A percentile compares a stretch with the other conserved stretches of the same genome.
phyloP scores from a whole-genome alignment of 352 stramenopile species.

The Peronosclerospora sorghi region DNA sequence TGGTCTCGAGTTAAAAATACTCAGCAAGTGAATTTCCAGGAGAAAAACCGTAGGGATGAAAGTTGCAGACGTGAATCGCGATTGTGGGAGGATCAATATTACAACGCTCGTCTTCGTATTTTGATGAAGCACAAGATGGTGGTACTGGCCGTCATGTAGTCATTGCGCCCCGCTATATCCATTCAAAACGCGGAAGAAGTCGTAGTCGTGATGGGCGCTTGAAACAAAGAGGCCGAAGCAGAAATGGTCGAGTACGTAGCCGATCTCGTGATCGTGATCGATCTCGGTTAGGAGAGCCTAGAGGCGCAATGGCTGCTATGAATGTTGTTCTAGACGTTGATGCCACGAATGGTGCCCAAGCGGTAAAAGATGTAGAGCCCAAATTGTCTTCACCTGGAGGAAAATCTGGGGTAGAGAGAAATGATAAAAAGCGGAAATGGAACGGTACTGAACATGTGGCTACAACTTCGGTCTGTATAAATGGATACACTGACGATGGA shows the following conservation, averaged over 20 bases:
- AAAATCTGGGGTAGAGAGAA: constrained; percentile 8
- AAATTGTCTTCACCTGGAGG: constrained; percentile 4
- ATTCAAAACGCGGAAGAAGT: constrained; percentile 3
- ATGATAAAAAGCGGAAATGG: constrained; percentile 25
- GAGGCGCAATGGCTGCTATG: neutral
- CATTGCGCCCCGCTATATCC: constrained; percentile 12
- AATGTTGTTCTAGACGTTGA: constrained; percentile 2
- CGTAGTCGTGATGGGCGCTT: constrained; percentile 12
- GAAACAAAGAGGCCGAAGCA: constrained; percentile 9
- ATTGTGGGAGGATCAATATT: constrained; percentile 20
- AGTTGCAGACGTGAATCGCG: constrained; percentile 3
- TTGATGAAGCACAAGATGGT: constrained; percentile 9
- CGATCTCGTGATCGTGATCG: constrained; percentile 21
- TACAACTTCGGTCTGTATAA: neutral
- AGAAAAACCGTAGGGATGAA: constrained; percentile 8
- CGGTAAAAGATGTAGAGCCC: constrained; percentile 3
- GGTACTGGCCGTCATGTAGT: constrained; percentile 20
- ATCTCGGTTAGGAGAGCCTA: constrained; percentile 2
- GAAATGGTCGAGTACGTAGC: constrained; percentile 13
- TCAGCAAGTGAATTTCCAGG: constrained; percentile 2
- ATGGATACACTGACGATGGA: constrained; percentile 2
- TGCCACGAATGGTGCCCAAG: neutral
- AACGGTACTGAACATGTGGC: constrained; percentile 11
- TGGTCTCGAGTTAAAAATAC: constrained; percentile 35
- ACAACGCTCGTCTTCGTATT: constrained; percentile 5